phyloP scores from a whole-genome alignment of 2,329 filamentous ascomycete species.

The Diaporthe sp. region DNA sequence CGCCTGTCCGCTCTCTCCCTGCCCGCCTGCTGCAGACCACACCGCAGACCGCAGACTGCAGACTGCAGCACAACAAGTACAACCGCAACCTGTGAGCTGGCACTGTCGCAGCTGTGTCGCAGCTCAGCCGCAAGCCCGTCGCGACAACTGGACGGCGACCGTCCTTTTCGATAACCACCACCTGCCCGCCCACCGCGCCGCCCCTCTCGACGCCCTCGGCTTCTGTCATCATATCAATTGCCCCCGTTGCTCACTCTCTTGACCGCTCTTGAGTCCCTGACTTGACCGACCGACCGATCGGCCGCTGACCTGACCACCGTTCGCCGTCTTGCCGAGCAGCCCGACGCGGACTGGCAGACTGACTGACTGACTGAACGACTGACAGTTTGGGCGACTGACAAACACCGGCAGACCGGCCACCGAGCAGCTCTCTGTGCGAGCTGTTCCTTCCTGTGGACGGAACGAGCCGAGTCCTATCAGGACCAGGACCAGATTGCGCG shows the following conservation, averaged over 20 bases:
- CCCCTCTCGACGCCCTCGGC: constrained; percentile 21
- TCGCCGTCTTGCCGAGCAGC: constrained; percentile 9
- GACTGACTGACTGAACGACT: constrained; percentile 5
- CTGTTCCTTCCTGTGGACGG: constrained; percentile 1
- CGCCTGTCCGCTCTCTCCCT: constrained; percentile 12
- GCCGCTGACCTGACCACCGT: constrained; percentile 17
- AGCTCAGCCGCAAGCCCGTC: constrained; percentile 27
- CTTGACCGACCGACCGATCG: constrained; percentile 1
- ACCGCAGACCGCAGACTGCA: constrained; percentile 35
- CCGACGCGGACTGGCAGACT: background rate
- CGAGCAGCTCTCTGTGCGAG: background rate
- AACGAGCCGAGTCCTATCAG: constrained; percentile 17
- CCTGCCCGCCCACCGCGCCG: constrained; percentile 21
- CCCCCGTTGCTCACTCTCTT: background rate
- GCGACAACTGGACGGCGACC: constrained; percentile 24
- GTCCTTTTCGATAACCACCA: constrained; percentile 23
- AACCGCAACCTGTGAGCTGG: constrained; percentile 24
- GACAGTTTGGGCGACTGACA: background rate
- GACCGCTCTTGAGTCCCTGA: background rate
- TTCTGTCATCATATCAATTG: constrained; percentile 31
- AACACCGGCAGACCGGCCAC: constrained; percentile 10
- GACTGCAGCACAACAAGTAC: constrained; percentile 32
- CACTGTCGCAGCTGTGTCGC: constrained; percentile 31
- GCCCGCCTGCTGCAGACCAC: constrained; percentile 27
- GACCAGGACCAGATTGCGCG: constrained; percentile 20